Evolutionary conservation across 805 yeast species (phyloP).

Genomic region (Yarrowia alimentaria): DNA sequence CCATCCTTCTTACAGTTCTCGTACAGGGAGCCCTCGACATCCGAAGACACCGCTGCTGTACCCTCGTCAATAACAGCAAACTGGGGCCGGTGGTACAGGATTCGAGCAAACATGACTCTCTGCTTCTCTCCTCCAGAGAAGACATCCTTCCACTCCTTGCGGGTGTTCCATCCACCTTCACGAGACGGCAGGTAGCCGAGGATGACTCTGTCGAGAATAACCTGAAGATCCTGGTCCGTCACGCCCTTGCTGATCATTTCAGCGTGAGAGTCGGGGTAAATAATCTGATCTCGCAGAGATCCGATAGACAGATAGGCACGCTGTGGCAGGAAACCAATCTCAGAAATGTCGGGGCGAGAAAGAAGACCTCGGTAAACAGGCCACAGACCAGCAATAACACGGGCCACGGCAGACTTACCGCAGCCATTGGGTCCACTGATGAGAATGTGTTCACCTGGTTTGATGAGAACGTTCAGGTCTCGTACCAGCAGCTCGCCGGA

Average conservation of each 20-base stretch:
- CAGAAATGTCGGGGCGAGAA: slow-evolving; percentile 66
- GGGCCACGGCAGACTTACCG: slow-evolving; percentile 83
- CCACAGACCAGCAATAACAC: slow-evolving; percentile 87
- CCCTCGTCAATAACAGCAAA: slow-evolving; percentile 88
- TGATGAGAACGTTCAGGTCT: slow-evolving; percentile 60
- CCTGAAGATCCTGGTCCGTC: slow-evolving; percentile 66
- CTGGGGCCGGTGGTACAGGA: slow-evolving; percentile 73
- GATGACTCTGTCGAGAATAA: slow-evolving; percentile 70
- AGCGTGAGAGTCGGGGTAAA: slow-evolving; percentile 75
- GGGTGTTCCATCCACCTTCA: slow-evolving; percentile 49
- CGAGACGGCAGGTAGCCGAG: slow-evolving; percentile 76
- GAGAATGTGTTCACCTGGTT: slow-evolving; percentile 64
- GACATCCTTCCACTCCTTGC: slow-evolving; percentile 82
- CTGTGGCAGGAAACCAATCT: slow-evolving; percentile 79
- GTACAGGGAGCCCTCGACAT: slow-evolving; percentile 82
- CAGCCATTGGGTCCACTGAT: slow-evolving; percentile 85
- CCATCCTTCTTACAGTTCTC: slow-evolving; percentile 66
- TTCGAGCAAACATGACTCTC: slow-evolving; percentile 82
- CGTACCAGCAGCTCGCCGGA: slow-evolving; percentile 59
- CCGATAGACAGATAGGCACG: slow-evolving; percentile 78
- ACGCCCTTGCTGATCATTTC: slow-evolving; percentile 73
- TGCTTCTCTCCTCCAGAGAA: slow-evolving; percentile 96
- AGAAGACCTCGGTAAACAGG: slow-evolving; percentile 80
- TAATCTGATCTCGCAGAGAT: slow-evolving; percentile 84
- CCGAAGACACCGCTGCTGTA: slow-evolving; percentile 89